These are phyloP conservation scores for Salmacisia buchloeana DNA, from an alignment of 1,284 basidiomycete species.

Conservation along the genomic window DNA sequence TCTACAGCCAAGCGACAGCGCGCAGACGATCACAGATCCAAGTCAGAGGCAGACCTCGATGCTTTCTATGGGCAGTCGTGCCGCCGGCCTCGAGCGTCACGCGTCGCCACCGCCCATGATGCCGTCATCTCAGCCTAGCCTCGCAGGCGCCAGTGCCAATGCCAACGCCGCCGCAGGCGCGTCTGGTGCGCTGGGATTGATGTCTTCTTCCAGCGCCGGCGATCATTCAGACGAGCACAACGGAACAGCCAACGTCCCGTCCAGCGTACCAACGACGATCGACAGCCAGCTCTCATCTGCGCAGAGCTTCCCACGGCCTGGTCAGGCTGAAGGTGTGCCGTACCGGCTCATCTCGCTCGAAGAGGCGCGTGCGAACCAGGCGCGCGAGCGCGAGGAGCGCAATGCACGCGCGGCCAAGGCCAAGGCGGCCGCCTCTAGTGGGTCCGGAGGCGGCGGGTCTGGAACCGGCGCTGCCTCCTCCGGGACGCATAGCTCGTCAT, in stretches of 20 bases:
- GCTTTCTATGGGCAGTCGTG: neutral
- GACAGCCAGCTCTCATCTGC: no score
- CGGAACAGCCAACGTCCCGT: no score
- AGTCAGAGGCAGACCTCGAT: neutral
- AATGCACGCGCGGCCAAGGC: neutral
- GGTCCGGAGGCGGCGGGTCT: no score
- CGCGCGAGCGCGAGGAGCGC: constrained; percentile 19
- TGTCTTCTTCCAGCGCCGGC: neutral
- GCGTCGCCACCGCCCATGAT: constrained; percentile 1
- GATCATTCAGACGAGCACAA: constrained; percentile 12
- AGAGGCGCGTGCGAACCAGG: constrained; percentile 17
- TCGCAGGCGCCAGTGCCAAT: no score
- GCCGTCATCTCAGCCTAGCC: no score
- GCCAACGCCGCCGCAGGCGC: neutral
- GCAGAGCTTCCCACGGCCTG: constrained; percentile 18
- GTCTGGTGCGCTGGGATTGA: neutral
- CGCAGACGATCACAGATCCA: neutral
- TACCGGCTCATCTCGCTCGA: constrained; percentile 45
- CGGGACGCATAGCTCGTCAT: neutral
- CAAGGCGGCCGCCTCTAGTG: no score
- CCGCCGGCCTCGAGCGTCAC: neutral
- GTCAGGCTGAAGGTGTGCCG: constrained; percentile 32
- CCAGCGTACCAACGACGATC: no score
- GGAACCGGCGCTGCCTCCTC: neutral
- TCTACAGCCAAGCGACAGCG: neutral